Evolutionary conservation across 2,329 filamentous ascomycete genomes (phyloP).

Genomic region (Exophiala bonariae): DNA sequence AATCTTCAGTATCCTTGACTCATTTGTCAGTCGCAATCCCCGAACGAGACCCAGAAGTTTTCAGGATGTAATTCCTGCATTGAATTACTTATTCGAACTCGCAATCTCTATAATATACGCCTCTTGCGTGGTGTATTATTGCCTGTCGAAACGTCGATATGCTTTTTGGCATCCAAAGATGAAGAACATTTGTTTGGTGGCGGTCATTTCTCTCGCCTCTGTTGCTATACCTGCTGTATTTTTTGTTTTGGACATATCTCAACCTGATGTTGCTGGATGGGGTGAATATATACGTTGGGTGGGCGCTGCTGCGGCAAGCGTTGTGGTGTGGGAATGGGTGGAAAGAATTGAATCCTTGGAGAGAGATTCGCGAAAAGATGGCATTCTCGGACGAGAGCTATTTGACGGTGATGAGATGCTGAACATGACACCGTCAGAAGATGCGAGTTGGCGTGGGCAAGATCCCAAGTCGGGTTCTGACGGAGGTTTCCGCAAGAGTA

Average conservation of each 20-base stretch:
- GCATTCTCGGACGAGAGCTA: conserved; percentile 84
- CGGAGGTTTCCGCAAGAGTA: conserved; percentile 10
- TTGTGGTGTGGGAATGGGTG: conserved; percentile 99
- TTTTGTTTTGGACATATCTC: conserved; percentile 86
- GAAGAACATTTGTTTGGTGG: conserved; percentile 83
- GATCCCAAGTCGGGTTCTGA: conserved; percentile 8
- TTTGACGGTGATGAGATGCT: conserved; percentile 95
- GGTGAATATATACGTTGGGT: conserved; percentile 96
- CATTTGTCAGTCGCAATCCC: conserved; percentile 65
- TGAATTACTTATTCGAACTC: conserved; percentile 88
- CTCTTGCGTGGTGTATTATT: conserved; percentile 91
- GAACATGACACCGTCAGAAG: conserved; percentile 62
- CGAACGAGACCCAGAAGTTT: conserved; percentile 71
- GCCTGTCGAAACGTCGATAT: conserved; percentile 86
- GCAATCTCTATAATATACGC: conserved; percentile 85
- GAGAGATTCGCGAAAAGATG: conserved; percentile 90
- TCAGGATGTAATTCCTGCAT: conserved; percentile 83
- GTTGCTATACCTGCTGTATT: conserved; percentile 88
- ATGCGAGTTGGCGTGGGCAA: conserved; percentile 49
- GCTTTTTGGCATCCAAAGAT: conserved; percentile 89
- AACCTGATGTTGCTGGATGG: conserved; percentile 84
- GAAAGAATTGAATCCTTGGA: conserved; percentile 91
- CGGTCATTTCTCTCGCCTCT: conserved; percentile 74
- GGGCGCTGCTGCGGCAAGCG: conserved; percentile 88
- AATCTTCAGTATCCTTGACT: conserved; percentile 88